Conservation (phyloP, 148 eudicot species). For the Linanthus parryae region DNA sequence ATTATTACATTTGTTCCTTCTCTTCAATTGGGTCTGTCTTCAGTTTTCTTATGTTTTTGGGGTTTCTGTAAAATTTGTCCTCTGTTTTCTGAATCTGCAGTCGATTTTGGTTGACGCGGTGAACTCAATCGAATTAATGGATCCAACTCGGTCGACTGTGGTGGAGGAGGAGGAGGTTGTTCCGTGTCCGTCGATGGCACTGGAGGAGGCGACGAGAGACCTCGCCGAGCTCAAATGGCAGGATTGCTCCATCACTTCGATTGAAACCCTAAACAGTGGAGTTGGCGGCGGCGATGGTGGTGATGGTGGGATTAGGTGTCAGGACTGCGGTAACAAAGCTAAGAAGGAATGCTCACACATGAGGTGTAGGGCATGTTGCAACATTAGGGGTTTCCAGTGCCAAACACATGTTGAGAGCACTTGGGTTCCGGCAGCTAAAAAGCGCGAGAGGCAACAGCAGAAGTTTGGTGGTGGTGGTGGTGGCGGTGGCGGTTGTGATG, state of each 20-base stretch:
- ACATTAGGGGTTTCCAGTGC: constrained; percentile 77
- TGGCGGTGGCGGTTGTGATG: not conserved
- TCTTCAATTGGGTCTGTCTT: too few species aligned
- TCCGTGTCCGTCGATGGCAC: constrained; percentile 22
- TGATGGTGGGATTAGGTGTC: constrained; percentile 53
- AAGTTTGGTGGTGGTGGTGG: too few species aligned
- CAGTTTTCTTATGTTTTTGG: too few species aligned
- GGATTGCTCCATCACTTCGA: constrained; percentile 36
- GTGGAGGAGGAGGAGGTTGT: constrained; percentile 25
- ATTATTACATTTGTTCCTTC: too few species aligned
- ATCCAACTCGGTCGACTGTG: constrained; percentile 48
- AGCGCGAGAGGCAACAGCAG: constrained; percentile 63
- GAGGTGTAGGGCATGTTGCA: constrained; percentile 85
- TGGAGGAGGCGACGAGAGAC: constrained; percentile 33
- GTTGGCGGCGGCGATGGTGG: not conserved
- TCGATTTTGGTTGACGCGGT: constrained; percentile 29
- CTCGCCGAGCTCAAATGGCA: constrained; percentile 34
- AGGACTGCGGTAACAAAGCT: constrained; percentile 87
- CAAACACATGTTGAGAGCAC: constrained; percentile 85
- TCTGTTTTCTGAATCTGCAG: too few species aligned
- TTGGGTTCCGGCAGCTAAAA: constrained; percentile 87
- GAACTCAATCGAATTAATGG: constrained; percentile 26
- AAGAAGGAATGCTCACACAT: constrained; percentile 73
- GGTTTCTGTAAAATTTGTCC: too few species aligned
- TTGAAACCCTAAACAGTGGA: constrained; percentile 9